These are phyloP conservation scores for Cryptomeria japonica DNA, from an alignment of 75 land plant species.

Conservation along the genomic window DNA sequence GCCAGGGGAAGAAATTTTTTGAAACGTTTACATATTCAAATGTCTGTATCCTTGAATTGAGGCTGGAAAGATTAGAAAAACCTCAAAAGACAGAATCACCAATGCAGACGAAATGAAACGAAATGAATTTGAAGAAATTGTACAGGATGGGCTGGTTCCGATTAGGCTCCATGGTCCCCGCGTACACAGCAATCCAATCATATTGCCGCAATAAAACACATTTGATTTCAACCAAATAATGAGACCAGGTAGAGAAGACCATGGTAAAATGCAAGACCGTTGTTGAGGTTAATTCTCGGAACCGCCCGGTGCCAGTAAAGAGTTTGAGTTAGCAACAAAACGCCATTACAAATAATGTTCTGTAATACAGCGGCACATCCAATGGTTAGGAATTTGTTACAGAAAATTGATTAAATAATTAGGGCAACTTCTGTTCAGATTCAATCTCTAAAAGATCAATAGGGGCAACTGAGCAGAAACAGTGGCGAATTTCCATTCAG, in stretches of 20 bases:
- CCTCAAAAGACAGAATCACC: background rate
- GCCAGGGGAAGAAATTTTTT: background rate
- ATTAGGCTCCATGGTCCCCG: background rate
- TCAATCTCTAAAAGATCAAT: background rate
- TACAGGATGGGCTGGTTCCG: background rate
- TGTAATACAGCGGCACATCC: background rate
- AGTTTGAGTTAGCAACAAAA: background rate
- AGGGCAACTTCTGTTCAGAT: background rate
- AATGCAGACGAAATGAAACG: background rate
- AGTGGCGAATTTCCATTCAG: background rate
- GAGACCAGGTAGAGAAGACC: background rate
- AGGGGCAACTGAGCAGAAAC: background rate
- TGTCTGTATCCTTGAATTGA: background rate
- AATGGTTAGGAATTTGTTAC: background rate
- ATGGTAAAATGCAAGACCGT: background rate
- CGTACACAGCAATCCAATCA: background rate
- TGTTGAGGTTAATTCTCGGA: background rate
- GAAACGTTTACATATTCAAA: background rate
- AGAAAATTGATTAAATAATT: background rate
- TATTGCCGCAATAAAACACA: background rate
- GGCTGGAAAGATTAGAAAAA: background rate
- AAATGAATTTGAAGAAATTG: constrained; percentile 3
- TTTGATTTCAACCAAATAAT: background rate
- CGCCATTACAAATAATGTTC: constrained; percentile 3
- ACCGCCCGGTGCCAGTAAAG: background rate